Evolutionary conservation across 1,139 yeast genomes (phyloP).

Genomic region (Eremothecium sinecaudum): DNA sequence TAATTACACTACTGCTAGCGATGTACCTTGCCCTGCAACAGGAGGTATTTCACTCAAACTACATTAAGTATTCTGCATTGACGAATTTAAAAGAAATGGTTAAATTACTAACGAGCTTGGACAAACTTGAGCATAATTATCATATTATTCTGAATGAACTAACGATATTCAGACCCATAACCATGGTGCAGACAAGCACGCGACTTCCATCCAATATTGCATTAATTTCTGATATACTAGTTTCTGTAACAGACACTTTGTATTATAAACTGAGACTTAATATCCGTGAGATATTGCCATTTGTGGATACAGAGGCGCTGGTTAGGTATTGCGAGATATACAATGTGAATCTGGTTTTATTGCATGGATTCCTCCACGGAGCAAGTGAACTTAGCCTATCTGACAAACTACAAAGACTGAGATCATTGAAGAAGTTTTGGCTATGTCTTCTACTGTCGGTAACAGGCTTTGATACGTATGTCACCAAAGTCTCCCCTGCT

Average conservation of each 20-base stretch:
- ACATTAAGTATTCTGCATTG: slow-evolving; percentile 16
- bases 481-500: slow-evolving; percentile 2
- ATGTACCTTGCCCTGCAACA: slow-evolving; percentile 21
- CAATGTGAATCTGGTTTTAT: slow-evolving; percentile 14
- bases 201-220: background rate
- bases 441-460: slow-evolving; percentile 19
- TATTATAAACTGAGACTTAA: slow-evolving; percentile 14
- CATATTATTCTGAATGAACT: slow-evolving; percentile 16
- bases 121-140: slow-evolving; percentile 16
- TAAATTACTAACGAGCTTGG: slow-evolving; percentile 14
- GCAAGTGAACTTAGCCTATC: slow-evolving; percentile 10
- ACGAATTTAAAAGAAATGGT: slow-evolving; percentile 13
- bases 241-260: slow-evolving; percentile 17
- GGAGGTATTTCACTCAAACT: slow-evolving; percentile 16
- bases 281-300: slow-evolving; percentile 12
- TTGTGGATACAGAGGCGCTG: slow-evolving; percentile 13
- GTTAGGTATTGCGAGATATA: slow-evolving; percentile 20
- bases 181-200: slow-evolving; percentile 5
- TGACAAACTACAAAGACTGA: slow-evolving; percentile 16
- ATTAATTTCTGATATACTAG: slow-evolving; percentile 13
- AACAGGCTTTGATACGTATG: slow-evolving; percentile 1
- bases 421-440: slow-evolving; percentile 16
- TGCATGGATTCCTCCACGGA: slow-evolving; percentile 13
- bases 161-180: slow-evolving; percentile 12
- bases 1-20: slow-evolving; percentile 13